These are phyloP conservation scores for Nicotiana undulata DNA, from an alignment of 257 asterid species.

Conservation along the genomic window DNA sequence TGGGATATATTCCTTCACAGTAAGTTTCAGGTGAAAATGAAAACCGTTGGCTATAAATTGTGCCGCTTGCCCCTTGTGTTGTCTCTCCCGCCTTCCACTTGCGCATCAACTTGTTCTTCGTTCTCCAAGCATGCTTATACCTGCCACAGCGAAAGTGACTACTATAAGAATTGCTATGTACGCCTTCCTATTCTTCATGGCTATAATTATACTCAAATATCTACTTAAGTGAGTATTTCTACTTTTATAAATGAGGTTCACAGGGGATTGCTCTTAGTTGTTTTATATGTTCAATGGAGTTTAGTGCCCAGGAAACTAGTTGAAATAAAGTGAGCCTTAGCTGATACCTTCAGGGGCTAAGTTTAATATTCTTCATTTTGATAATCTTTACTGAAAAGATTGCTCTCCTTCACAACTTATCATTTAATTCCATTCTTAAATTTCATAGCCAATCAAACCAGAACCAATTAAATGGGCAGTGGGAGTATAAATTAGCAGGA, in stretches of 20 bases:
- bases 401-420: neutral
- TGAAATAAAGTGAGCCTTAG: neutral
- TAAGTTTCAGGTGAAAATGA: neutral
- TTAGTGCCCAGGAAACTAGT: neutral
- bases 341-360: neutral
- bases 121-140: slow-evolving; percentile 1
- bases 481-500: neutral
- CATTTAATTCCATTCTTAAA: neutral
- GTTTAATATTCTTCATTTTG: neutral
- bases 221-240: neutral
- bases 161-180: neutral
- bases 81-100: neutral
- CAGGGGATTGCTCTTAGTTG: neutral
- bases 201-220: neutral
- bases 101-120: neutral
- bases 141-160: neutral
- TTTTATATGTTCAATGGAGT: neutral
- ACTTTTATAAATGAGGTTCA: neutral
- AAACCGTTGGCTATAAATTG: neutral
- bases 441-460: neutral
- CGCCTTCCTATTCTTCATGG: neutral
- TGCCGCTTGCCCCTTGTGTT: neutral
- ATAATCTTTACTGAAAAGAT: neutral
- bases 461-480: neutral
- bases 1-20: neutral